Conservation (phyloP, 345 rosid species). For the Hypericum androsaemum region DNA sequence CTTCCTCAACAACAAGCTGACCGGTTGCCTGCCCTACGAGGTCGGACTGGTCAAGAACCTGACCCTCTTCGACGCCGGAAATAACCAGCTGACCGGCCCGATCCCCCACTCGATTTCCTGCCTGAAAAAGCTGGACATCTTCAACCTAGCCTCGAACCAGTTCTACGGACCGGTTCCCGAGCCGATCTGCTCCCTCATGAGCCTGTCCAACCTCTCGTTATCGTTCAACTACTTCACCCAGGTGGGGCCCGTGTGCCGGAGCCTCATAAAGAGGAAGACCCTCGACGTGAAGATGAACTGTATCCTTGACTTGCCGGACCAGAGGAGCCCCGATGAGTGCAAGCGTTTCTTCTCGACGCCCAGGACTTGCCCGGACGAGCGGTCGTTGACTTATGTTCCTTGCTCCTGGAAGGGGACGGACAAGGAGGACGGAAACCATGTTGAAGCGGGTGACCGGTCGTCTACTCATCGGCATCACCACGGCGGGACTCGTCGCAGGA, state of each 20-base stretch:
- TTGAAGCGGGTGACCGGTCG: too few species aligned
- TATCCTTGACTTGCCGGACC: conserved; percentile 41
- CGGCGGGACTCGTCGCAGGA: too few species aligned
- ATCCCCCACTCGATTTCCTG: conserved; percentile 52
- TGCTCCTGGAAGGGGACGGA: too few species aligned
- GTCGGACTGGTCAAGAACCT: conserved; percentile 30
- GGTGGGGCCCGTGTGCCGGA: conserved; percentile 41
- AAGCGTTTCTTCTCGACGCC: too few species aligned
- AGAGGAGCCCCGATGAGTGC: conserved; percentile 12
- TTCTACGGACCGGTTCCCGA: conserved; percentile 44
- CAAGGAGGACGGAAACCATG: too few species aligned
- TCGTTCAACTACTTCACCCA: conserved; percentile 46
- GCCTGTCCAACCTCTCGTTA: conserved; percentile 21
- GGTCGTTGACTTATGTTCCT: too few species aligned
- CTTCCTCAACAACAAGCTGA: conserved; percentile 34
- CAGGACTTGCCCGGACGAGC: too few species aligned
- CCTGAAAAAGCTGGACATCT: conserved; percentile 23
- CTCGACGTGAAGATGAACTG: conserved; percentile 45
- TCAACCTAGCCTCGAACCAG: conserved; percentile 30
- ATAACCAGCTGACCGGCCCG: conserved; percentile 38
- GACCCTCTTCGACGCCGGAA: conserved; percentile 33
- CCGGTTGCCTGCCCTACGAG: conserved; percentile 49
- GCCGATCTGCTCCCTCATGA: conserved; percentile 34
- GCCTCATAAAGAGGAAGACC: conserved; percentile 16
- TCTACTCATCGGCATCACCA: too few species aligned